A percentile compares a stretch with the other conserved stretches of the same genome.
phyloP scores from a whole-genome alignment of 306 rosid species.

The Cicer cuneatum region DNA sequence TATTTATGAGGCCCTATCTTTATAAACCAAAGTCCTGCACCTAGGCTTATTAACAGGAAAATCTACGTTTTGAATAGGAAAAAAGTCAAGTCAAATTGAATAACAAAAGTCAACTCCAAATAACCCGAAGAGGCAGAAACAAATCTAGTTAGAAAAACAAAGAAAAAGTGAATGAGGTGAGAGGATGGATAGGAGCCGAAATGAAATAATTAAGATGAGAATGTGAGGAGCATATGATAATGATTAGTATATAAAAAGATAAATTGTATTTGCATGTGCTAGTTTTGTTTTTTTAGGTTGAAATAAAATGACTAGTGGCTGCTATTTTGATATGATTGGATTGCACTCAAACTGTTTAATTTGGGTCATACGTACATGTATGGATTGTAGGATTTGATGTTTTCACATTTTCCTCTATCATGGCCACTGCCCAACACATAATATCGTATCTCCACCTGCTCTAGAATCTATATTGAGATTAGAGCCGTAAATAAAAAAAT shows the following conservation, averaged over 20 bases:
- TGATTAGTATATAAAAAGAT: constrained; percentile 24
- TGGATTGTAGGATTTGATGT: constrained; percentile 35
- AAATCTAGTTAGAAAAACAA: constrained; percentile 1
- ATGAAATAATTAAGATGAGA: neutral
- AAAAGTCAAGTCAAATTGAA: no score
- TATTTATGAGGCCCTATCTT: no score
- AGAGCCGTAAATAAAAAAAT: no score
- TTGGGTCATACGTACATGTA: constrained; percentile 14
- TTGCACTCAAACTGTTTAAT: constrained; percentile 30
- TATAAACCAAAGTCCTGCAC: no score
- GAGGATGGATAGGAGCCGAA: constrained; percentile 11
- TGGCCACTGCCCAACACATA: neutral
- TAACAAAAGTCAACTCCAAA: neutral
- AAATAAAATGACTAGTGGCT: constrained; percentile 3
- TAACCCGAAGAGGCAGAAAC: neutral
- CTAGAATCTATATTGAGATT: constrained; percentile 18
- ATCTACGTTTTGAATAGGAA: no score
- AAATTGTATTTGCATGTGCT: constrained; percentile 2
- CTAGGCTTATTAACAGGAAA: no score
- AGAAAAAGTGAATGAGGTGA: neutral
- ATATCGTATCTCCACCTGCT: constrained; percentile 25
- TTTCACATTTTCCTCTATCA: constrained; percentile 9
- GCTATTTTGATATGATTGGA: constrained; percentile 31
- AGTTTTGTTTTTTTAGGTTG: neutral
- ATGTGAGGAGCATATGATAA: neutral